These are phyloP conservation scores for Triticum timopheevii DNA, from an alignment of 176 grass and related monocot genomes.

Conservation along the genomic window DNA sequence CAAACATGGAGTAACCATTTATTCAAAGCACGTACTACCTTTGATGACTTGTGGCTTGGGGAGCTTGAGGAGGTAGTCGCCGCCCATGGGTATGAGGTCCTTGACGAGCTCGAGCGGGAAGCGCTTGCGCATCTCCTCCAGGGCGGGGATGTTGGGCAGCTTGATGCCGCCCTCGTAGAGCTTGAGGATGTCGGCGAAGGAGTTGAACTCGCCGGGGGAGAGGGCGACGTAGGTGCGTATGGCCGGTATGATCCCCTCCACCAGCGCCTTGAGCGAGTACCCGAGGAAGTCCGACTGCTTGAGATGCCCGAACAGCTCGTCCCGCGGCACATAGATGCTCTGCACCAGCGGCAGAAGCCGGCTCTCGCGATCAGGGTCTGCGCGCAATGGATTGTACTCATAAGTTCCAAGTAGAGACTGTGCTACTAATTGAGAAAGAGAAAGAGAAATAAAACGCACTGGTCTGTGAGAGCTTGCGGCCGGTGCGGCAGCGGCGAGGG, in stretches of 20 bases:
- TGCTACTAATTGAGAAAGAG: background rate
- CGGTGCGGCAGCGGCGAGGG: conserved; percentile 1
- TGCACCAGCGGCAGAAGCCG: background rate
- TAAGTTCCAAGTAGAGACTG: too few relatives aligned
- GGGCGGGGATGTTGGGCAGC: conserved; percentile 4
- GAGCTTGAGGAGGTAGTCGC: conserved; percentile 4
- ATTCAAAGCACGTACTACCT: background rate
- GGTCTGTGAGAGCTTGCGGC: conserved; percentile 1
- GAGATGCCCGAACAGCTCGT: conserved; percentile 16
- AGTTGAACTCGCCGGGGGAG: background rate
- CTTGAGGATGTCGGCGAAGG: background rate
- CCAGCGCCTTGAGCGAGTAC: background rate
- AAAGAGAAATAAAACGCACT: background rate
- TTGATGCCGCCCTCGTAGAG: background rate
- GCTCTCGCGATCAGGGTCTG: background rate
- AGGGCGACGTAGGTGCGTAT: background rate
- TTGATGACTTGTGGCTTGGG: background rate
- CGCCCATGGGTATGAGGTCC: background rate
- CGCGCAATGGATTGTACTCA: too few relatives aligned
- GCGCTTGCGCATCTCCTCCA: background rate
- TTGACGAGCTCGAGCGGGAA: conserved; percentile 5
- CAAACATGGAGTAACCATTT: too few relatives aligned
- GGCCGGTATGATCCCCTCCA: background rate
- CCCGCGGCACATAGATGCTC: background rate
- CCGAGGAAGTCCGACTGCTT: background rate